Evolutionary conservation across 1,284 basidiomycete species (phyloP).

Genomic region (Cystobasidium pallidum): DNA sequence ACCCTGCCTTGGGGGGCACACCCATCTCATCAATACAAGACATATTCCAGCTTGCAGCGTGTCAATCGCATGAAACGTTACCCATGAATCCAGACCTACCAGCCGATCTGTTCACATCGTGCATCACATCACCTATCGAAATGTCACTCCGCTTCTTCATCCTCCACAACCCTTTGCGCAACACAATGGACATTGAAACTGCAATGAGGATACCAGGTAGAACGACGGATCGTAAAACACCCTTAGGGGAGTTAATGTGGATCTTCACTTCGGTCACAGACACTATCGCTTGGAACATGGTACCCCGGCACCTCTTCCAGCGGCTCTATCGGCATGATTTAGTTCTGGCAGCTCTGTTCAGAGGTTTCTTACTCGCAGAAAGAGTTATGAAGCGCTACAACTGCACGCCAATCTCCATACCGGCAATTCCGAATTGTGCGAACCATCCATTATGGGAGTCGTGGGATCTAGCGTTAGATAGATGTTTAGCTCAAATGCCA

Average conservation of each 20-base stretch:
- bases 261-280: conserved; percentile 99
- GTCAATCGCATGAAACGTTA: conserved; percentile 84
- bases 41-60: conserved; percentile 93
- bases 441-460: conserved; percentile 95
- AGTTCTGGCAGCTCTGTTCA: conserved; percentile 91
- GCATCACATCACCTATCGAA: conserved; percentile 96
- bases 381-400: conserved; percentile 98
- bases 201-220: conserved; percentile 95
- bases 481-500: conserved; percentile 90
- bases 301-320: conserved; percentile 90
- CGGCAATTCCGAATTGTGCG: conserved; percentile 88
- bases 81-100: conserved; percentile 96
- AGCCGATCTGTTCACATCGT: conserved; percentile 96
- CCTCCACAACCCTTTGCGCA: conserved; percentile 75
- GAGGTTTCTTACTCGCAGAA: conserved; percentile 95
- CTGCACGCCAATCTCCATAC: conserved; percentile 93
- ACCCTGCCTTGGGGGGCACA: conserved; percentile 58
- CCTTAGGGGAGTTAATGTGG: conserved; percentile 97
- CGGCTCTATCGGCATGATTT: conserved; percentile 93
- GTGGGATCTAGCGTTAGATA: conserved; percentile 97
- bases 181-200: conserved; percentile 72
- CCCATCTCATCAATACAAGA: conserved; percentile 71
- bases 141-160: conserved; percentile 94
- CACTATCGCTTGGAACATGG: conserved; percentile 98
- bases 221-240: conserved; percentile 92